phyloP scores from a whole-genome alignment of 768 basidiomycete genomes.

The Boletus patriciae region DNA sequence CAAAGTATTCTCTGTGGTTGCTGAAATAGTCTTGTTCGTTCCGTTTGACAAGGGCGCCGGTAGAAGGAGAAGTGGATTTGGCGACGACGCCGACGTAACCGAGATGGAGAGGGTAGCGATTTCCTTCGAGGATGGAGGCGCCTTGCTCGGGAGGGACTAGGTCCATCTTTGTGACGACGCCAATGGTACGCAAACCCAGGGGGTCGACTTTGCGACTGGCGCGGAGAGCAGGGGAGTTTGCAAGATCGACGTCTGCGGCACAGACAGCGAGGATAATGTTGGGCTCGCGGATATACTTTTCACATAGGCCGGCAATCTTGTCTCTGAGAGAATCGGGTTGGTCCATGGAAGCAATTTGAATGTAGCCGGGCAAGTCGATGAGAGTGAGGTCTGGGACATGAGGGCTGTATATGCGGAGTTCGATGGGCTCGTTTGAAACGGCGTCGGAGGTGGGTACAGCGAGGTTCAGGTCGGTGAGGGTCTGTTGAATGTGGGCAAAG shows the following conservation, averaged over 20 bases:
- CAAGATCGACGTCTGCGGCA: conserved; percentile 96
- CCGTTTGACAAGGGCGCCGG: conserved; percentile 49
- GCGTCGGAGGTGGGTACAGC: conserved; percentile 88
- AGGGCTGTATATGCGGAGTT: conserved; percentile 94
- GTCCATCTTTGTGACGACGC: conserved; percentile 99
- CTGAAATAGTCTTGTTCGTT: conserved; percentile 71
- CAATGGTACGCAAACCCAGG: conserved; percentile 91
- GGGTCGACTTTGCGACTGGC: conserved; percentile 95
- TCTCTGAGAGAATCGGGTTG: conserved; percentile 94
- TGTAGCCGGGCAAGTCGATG: conserved; percentile 96
- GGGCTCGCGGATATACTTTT: conserved; percentile 98
- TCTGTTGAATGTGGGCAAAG: conserved; percentile 90
- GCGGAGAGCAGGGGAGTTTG: conserved; percentile 93
- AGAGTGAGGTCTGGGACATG: conserved; percentile 96
- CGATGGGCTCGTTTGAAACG: conserved; percentile 93
- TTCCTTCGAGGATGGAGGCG: conserved; percentile 76
- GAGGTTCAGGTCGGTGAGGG: conserved; percentile 91
- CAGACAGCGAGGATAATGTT: conserved; percentile 99
- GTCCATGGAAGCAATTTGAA: conserved; percentile 92
- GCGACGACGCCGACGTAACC: conserved; percentile 97
- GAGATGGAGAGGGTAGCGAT: conserved; percentile 94
- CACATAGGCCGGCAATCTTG: conserved; percentile 86
- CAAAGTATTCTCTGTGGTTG: conserved; percentile 60
- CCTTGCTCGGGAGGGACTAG: conserved; percentile 86
- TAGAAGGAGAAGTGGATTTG: conserved; percentile 63